Percentiles rank a stretch among this genome's conserved stretches.
Conservation (phyloP, 768 basidiomycete species). For the Naganishia friedmannii region DNA sequence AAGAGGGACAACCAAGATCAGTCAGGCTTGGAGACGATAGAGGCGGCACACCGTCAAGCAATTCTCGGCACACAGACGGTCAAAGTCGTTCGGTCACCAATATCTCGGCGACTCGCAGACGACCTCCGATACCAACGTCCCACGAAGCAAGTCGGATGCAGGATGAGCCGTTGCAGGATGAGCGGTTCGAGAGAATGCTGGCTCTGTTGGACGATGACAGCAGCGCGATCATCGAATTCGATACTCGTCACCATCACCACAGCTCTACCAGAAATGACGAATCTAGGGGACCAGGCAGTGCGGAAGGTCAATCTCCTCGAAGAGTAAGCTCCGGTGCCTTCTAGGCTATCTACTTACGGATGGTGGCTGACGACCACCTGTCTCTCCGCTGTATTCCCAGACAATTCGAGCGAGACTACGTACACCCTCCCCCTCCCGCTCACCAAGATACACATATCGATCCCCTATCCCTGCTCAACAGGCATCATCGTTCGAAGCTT, state of each 20-base stretch:
- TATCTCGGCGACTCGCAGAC: not conserved
- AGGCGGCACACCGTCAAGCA: not conserved
- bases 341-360: no score
- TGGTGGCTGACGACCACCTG: not conserved
- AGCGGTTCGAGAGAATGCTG: slow-evolving; percentile 11
- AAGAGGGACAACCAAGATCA: not conserved
- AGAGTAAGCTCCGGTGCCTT: not conserved
- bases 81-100: not conserved
- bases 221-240: not conserved
- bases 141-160: not conserved
- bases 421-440: slow-evolving; percentile 1
- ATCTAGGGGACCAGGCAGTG: not conserved
- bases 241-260: not conserved
- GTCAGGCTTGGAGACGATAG: not conserved
- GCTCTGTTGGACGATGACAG: not conserved
- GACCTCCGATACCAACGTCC: not conserved
- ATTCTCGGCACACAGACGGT: no score
- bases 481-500: not conserved
- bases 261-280: slow-evolving; percentile 1
- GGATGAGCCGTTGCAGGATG: not conserved
- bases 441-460: not conserved
- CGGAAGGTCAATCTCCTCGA: not conserved
- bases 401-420: not conserved
- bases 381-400: not conserved
- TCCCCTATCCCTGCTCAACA: not conserved